Conservation (phyloP, 1,284 basidiomycete species). For the Boletus albobrunnescens region DNA sequence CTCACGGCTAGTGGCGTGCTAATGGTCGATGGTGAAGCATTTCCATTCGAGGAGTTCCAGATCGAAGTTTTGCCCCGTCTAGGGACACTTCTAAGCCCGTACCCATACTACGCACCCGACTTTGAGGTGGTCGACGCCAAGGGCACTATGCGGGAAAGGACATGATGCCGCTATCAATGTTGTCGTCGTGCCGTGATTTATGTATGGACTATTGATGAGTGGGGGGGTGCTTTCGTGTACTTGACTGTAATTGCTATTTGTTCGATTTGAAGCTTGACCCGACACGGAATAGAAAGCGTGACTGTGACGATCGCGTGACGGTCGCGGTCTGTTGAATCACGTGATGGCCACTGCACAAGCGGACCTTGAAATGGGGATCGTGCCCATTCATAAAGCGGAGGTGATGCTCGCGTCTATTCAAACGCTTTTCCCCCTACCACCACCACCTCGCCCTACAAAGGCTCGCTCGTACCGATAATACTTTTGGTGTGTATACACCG, state of each 20-base stretch:
- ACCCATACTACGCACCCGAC: constrained; percentile 61
- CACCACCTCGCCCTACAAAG: constrained; percentile 23
- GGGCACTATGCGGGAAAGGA: constrained; percentile 14
- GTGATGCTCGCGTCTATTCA: constrained; percentile 24
- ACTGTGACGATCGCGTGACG: constrained; percentile 33
- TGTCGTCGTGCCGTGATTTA: not conserved
- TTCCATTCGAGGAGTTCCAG: constrained; percentile 77
- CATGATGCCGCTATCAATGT: too few species aligned
- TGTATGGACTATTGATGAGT: not conserved
- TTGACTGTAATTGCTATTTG: not conserved
- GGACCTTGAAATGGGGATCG: constrained; percentile 33
- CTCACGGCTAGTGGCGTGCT: constrained; percentile 51
- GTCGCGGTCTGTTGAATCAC: constrained; percentile 35
- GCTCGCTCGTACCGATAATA: constrained; percentile 14
- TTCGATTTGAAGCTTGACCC: too few species aligned
- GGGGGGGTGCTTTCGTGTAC: constrained; percentile 4
- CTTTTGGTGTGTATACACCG: constrained; percentile 24
- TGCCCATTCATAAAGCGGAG: constrained; percentile 35
- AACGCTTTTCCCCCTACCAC: constrained; percentile 30
- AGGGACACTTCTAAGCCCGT: constrained; percentile 67
- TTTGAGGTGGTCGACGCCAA: constrained; percentile 37
- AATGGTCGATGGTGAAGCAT: constrained; percentile 81
- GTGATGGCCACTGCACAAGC: constrained; percentile 25
- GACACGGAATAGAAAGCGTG: constrained; percentile 21
- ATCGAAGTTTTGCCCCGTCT: constrained; percentile 77